Base-by-base conservation (phyloP, 352 stramenopile genomes). In the Phytophthora agathidicida region DNA sequence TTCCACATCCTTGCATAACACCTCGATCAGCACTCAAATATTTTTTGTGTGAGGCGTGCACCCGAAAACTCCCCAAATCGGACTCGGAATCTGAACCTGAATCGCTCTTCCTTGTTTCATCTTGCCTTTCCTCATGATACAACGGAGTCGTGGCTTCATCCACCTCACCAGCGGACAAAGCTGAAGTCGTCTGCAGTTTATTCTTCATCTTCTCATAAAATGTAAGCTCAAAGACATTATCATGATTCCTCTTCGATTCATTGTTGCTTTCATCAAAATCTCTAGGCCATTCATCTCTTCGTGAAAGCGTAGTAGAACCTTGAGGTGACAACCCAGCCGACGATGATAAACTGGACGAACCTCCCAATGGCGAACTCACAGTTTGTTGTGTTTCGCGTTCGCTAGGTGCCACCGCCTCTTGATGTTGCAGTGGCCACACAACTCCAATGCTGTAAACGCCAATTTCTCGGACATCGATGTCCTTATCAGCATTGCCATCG, bases 361-460 rank as follows among this genome's bases (percentile, higher is more conserved):
- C 33, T 7, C 16, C n/a, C 8, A 33, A 43, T 9, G 10, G 16
- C 7, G 26, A 44, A 1, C 6, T 9, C 7, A 32, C 8, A 10
- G 7, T 30, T 30, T 41, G 17, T 17, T 58, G 30, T 14, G 42
- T 33, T 39, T 55, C 28, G 11, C 24, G n/a, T 11, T 35, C 10
- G 1, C 2, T 10, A 11, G 54, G 22, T 17, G 7, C 9, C 26
- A 51, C 5, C 1, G 56, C 26, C 9, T 52, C 28, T 4, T 61
- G 27, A 7, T 60, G 48, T 3, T 49, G 8, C 11, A 65, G 11
- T 19, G 69, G 69, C 76, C 76, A 88, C 7, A 71, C 49, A 0
- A 75, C 68, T 1, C 63, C 61, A 33, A 91, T 86, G 9, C 55
- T 76, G 32, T 88, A 65, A 7, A 85, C 72, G 10, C 80, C 80